Conservation (phyloP, 495 filamentous ascomycete species). For the Hypoxylon fuscum region DNA sequence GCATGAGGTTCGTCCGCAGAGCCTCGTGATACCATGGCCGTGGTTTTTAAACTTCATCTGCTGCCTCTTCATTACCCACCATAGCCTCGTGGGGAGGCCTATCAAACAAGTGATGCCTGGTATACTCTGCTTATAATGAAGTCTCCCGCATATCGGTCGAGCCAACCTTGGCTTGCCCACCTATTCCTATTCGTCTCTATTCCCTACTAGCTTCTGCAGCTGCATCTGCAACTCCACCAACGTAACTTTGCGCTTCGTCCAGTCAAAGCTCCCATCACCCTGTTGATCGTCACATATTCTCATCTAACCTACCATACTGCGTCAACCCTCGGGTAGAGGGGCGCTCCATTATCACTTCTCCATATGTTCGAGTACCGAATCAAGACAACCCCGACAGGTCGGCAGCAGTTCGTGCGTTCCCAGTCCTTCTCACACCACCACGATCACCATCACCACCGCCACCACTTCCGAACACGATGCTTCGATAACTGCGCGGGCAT, state of each 20-base stretch:
- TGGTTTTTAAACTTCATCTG: constrained; percentile 30
- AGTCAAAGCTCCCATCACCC: constrained; percentile 12
- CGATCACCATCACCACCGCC: constrained; percentile 19
- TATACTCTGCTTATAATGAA: constrained; percentile 34
- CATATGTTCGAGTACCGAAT: constrained; percentile 39
- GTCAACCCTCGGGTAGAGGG: constrained; percentile 21
- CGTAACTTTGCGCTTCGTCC: constrained; percentile 16
- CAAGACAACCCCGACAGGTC: constrained; percentile 21
- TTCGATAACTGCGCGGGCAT: constrained; percentile 42
- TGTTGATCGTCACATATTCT: constrained; percentile 16
- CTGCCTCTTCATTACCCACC: constrained; percentile 13
- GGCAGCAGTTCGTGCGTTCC: constrained; percentile 24
- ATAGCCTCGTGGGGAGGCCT: constrained; percentile 39
- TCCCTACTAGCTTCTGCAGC: constrained; percentile 36
- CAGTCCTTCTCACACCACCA: constrained; percentile 36
- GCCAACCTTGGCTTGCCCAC: constrained; percentile 29
- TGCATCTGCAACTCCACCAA: constrained; percentile 33
- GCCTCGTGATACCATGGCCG: constrained; percentile 30
- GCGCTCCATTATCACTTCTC: constrained; percentile 8
- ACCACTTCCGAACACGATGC: constrained; percentile 27
- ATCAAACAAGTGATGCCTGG: constrained; percentile 22
- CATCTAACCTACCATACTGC: constrained; percentile 1
- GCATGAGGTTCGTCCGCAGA: constrained; percentile 25
- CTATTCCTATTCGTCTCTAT: constrained; percentile 26
- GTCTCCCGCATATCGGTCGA: constrained; percentile 24